Evolutionary conservation across 2,329 filamentous ascomycete genomes (phyloP), one percentile per base, ranked within the genome.

Genomic region (Colletotrichum godetiae): DNA sequence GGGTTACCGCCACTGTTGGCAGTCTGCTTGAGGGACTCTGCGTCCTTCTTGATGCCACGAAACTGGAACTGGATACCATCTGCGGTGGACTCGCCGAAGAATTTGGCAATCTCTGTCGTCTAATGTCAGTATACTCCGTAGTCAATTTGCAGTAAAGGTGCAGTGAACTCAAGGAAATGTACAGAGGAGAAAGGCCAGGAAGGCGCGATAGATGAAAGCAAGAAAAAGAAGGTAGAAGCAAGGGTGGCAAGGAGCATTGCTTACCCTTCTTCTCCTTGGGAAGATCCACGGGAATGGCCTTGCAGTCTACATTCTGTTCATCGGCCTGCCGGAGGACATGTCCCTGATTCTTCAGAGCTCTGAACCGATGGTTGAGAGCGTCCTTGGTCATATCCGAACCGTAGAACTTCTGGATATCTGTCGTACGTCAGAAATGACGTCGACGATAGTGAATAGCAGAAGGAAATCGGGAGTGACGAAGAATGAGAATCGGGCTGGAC

Each of bases 31-130:
- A 91, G 85, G 2, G 80, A 80, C 52, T 88, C 85, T 35, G 87
- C 89, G 35, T 89, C 84, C 46, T 83, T 83, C 80, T 89, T 90
- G 81, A 91, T 86, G 29, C 79, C 74, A 1, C 90, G 86, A 77
- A 92, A 91, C 77, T 91, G 89, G 78, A 89, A 92, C 75, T 87
- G 86, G n/a, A 92, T 86, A 10, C 90, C 90, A 24, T 86, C 85
- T 0, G 84, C 78, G 0, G 89, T 92, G 4, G 88, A 90, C 69
- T 90, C 88, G 31, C 89, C 90, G 75, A 90, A 92, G 80, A 88
- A 87, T 73, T 86, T 88, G 73, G 88, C 86, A 63, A 92, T 91
- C 56, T 90, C 90, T 92, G 74, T 62, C 15, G 11, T 12, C 15
- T 42, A 2, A 22, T 5, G 42, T 60, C 8, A 56, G 22, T 35